These are phyloP conservation scores for Mycena indigotica DNA, from an alignment of 768 basidiomycete genomes.

Conservation along the genomic window DNA sequence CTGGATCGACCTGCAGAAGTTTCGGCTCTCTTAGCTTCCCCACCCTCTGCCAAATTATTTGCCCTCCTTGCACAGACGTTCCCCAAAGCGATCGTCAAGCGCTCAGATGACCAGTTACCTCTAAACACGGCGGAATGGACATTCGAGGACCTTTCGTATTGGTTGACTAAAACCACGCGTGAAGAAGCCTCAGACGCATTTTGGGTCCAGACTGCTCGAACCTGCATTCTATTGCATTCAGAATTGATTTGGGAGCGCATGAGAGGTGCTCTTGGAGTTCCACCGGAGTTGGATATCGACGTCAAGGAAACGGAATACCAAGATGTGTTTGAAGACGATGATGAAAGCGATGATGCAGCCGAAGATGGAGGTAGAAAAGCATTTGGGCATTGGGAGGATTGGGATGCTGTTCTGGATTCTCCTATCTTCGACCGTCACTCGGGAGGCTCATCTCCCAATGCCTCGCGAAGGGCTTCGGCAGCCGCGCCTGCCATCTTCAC, in stretches of 20 bases:
- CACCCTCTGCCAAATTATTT: conserved; percentile 71
- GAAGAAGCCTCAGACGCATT: conserved; percentile 64
- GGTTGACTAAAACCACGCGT: conserved; percentile 67
- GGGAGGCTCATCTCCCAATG: conserved; percentile 6
- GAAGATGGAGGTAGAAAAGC: conserved; percentile 44
- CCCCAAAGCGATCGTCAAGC: conserved; percentile 31
- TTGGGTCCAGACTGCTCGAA: conserved; percentile 75
- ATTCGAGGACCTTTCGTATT: conserved; percentile 66
- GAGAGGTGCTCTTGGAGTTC: conserved; percentile 85
- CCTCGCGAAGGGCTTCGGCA: background rate
- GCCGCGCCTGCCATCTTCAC: conserved; percentile 17
- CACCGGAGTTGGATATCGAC: conserved; percentile 78
- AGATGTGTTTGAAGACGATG: conserved; percentile 35
- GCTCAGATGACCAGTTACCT: conserved; percentile 35
- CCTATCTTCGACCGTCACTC: conserved; percentile 34
- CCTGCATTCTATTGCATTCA: conserved; percentile 72
- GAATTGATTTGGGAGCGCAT: conserved; percentile 92
- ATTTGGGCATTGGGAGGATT: conserved; percentile 45
- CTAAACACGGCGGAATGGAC: conserved; percentile 72
- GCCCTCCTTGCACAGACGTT: conserved; percentile 75
- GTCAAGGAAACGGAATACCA: conserved; percentile 37
- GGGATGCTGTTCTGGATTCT: conserved; percentile 49
- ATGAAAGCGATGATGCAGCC: conserved; percentile 43
- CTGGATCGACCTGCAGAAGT: conserved; percentile 83
- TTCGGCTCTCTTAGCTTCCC: conserved; percentile 59